Percentiles rank a stretch among this genome's conserved stretches.
Conservation (phyloP, 371 early-diverging fungal genomes). For the Phascolomyces articulosus region DNA sequence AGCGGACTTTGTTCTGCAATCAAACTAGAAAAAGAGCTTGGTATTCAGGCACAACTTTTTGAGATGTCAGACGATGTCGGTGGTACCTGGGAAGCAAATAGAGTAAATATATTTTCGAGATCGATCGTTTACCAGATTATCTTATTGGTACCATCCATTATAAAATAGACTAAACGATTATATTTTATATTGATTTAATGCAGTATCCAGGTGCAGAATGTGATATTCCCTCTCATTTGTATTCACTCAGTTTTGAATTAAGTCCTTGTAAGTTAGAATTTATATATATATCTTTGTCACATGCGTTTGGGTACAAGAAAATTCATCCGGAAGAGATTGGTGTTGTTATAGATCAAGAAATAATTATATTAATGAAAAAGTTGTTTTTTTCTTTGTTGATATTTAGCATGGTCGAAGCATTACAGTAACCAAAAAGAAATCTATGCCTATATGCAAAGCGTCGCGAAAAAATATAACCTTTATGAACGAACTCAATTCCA, state of each 20-base stretch:
- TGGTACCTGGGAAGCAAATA: slow-evolving; percentile 68
- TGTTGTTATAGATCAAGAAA: no score
- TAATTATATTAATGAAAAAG: no score
- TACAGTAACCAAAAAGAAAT: slow-evolving; percentile 54
- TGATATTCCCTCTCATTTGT: slow-evolving; percentile 60
- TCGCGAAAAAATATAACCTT: slow-evolving; percentile 51
- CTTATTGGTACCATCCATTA: background rate
- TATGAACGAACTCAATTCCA: slow-evolving; percentile 48
- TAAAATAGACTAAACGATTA: no score
- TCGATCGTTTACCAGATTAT: no score
- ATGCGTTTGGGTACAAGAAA: no score
- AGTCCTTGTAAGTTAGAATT: slow-evolving; percentile 35
- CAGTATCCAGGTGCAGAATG: slow-evolving; percentile 63
- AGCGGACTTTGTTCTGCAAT: slow-evolving; percentile 66
- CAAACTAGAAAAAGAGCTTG: slow-evolving; percentile 53
- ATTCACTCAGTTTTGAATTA: slow-evolving; percentile 50
- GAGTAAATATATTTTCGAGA: background rate
- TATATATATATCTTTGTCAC: no score
- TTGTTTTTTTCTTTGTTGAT: no score
- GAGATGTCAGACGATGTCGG: slow-evolving; percentile 60
- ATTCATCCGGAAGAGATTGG: no score
- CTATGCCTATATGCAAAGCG: slow-evolving; percentile 43
- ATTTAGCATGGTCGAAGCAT: slow-evolving; percentile 49
- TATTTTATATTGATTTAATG: background rate
- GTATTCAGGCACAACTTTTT: slow-evolving; percentile 51